These are phyloP conservation scores for Penicillium flavigenum DNA, from an alignment of 495 filamentous ascomycete species.

Conservation along the genomic window DNA sequence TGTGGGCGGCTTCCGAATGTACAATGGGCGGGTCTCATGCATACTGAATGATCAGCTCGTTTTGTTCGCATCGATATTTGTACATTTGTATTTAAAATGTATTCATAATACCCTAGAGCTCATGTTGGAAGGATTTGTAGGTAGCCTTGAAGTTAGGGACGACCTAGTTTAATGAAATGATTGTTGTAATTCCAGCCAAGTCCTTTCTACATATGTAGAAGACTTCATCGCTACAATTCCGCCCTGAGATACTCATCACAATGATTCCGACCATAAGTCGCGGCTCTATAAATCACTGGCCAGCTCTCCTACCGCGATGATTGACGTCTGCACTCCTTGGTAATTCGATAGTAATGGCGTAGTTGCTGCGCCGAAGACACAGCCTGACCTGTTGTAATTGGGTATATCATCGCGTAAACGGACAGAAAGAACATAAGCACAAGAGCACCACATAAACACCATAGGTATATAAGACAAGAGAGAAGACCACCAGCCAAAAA, in stretches of 20 bases:
- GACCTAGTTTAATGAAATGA: too few relatives aligned
- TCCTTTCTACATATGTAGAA: too few relatives aligned
- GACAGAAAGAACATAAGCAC: not conserved
- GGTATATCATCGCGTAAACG: constrained; percentile 5
- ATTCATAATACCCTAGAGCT: constrained; percentile 11
- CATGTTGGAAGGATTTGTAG: not conserved
- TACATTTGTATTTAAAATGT: constrained; percentile 10
- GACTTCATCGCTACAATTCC: too few relatives aligned
- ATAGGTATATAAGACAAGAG: not conserved
- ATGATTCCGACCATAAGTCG: too few relatives aligned
- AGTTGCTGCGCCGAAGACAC: constrained; percentile 7
- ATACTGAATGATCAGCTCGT: constrained; percentile 12
- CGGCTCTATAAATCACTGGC: too few relatives aligned
- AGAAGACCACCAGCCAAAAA: not conserved
- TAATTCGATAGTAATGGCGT: too few relatives aligned
- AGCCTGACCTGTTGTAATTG: constrained; percentile 10
- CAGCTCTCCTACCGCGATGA: too few relatives aligned
- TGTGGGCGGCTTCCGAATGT: constrained; percentile 14
- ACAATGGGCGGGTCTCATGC: constrained; percentile 23
- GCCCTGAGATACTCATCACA: too few relatives aligned
- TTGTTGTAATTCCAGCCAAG: too few relatives aligned
- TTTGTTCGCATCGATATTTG: constrained; percentile 13
- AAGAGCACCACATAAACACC: not conserved
- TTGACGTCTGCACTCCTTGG: too few relatives aligned
- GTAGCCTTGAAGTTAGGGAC: not conserved